Percentiles rank a stretch among this genome's conserved stretches.
These are phyloP conservation scores for Entonaema liquescens DNA, from an alignment of 495 filamentous ascomycete genomes.

Conservation along the genomic window DNA sequence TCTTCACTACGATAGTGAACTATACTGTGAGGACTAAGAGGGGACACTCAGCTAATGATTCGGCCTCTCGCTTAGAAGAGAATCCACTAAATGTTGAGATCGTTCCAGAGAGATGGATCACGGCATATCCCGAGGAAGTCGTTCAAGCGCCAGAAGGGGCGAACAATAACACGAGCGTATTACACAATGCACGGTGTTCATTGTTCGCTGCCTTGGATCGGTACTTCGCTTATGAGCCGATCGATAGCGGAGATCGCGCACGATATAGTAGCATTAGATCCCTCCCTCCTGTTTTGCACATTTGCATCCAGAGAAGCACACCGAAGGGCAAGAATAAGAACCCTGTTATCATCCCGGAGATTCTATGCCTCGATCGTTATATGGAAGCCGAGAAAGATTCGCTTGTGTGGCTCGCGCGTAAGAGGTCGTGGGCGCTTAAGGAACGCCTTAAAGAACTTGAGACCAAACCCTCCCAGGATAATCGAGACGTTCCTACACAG, in stretches of 20 bases:
- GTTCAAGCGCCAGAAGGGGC: conserved; percentile 3
- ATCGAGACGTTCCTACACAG: not conserved
- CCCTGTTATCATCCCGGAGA: conserved; percentile 76
- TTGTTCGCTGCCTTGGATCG: conserved; percentile 86
- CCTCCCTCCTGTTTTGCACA: conserved; percentile 84
- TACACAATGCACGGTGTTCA: conserved; percentile 56
- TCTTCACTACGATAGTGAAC: conserved; percentile 58
- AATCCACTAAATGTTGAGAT: conserved; percentile 45
- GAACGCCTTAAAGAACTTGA: conserved; percentile 66
- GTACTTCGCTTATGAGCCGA: conserved; percentile 79
- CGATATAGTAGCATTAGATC: conserved; percentile 79
- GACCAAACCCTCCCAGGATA: conserved; percentile 7
- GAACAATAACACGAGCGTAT: conserved; percentile 17
- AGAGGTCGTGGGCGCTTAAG: conserved; percentile 79
- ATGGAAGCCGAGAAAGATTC: conserved; percentile 71
- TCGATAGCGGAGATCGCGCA: conserved; percentile 68
- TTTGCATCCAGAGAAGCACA: conserved; percentile 84
- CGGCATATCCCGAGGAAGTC: conserved; percentile 50
- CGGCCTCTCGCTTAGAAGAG: conserved; percentile 30
- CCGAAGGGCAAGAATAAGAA: conserved; percentile 78
- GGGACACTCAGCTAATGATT: not conserved
- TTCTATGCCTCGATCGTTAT: conserved; percentile 88
- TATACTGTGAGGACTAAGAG: conserved; percentile 49
- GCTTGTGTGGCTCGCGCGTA: conserved; percentile 66
- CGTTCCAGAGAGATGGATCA: conserved; percentile 50